Base-by-base conservation (phyloP, 176 grass and related monocot genomes). In the Hyparrhenia diplandra region DNA sequence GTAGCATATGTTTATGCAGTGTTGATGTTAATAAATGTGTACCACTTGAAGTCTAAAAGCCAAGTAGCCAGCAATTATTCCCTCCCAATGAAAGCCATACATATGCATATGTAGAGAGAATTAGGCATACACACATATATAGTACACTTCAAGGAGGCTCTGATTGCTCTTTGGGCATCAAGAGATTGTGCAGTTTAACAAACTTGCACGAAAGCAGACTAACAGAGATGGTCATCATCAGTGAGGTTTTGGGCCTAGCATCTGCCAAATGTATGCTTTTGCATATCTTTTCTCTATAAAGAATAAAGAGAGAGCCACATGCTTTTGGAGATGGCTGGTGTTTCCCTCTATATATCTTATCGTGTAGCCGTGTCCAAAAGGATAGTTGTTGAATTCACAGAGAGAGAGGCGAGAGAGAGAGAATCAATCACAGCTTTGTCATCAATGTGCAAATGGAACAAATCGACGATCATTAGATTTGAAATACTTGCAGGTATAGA, bases 131-230 rank as follows among this genome's bases (percentile, higher is more conserved):
- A 43, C 3, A 13, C 4, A 43, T 46, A 28, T 21, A 9, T 54
- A 21, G 51, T 17, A 74, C 83, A 86, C 83, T 74, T 85, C 59
- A n/a, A 35, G 13, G 59, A 86, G 83, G 83, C 73, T 82, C 73
- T 30, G 49, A 34, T 73, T 82, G 58, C 59, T 89, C 73, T 13
- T 47, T 77, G 37, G 74, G 83, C 73, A 89, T 86, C 59, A 3
- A 24, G 39, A 73, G 37, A 73, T 77, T 67, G 16, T 35, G 7
- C n/a, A 71, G 36, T 67, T 76, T 72, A 61, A 86, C 18, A 58
- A 82, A 78, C 58, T 27, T 51, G 58, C 43, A 82, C 85, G 71
- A 34, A 77, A 77, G 66, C n/a, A 73, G 23, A 89, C 78, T 67
- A 82, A 85, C 60, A 82, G 73, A 37, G 58, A 78, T 76, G 61